Percentiles rank a stretch among this genome's conserved stretches.
phyloP scores from a whole-genome alignment of 768 basidiomycete genomes.

The Lentinus brumalis region DNA sequence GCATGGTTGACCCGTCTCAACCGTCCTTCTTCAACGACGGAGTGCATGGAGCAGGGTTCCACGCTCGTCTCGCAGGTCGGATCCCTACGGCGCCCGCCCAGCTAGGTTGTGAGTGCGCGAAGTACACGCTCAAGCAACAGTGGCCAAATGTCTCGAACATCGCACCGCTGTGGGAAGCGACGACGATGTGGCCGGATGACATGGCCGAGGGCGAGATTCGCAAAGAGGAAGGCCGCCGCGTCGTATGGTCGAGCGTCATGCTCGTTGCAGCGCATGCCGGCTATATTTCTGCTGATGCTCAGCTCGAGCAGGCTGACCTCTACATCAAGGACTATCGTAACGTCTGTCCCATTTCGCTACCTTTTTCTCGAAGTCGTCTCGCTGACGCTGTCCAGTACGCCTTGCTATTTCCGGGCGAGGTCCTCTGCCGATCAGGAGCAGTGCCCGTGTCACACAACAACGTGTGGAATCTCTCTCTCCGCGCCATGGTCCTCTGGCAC shows the following conservation, averaged over 20 bases:
- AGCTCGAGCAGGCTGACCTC: conserved; percentile 35
- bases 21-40: too few relatives aligned
- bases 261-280: conserved; percentile 64
- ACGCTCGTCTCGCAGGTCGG: too few relatives aligned
- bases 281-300: conserved; percentile 49
- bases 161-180: conserved; percentile 61
- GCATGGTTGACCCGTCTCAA: too few relatives aligned
- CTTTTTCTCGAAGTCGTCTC: neutral
- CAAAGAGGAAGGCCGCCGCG: conserved; percentile 68
- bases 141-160: conserved; percentile 52
- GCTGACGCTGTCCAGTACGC: conserved; percentile 50
- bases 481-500: conserved; percentile 71
- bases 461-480: conserved; percentile 71
- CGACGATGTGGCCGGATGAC: conserved; percentile 60
- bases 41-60: too few relatives aligned
- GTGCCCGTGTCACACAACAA: conserved; percentile 51
- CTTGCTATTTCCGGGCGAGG: conserved; percentile 71
- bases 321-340: conserved; percentile 66
- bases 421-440: conserved; percentile 33
- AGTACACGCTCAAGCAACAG: conserved; percentile 50
- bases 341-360: conserved; percentile 39
- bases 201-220: conserved; percentile 55
- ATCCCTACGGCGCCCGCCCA: neutral
- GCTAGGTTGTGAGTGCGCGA: conserved; percentile 27
- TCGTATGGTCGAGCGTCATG: conserved; percentile 72